Percentiles rank a stretch among this genome's conserved stretches.
phyloP scores from a whole-genome alignment of 768 basidiomycete genomes.

The Mycena pura region DNA sequence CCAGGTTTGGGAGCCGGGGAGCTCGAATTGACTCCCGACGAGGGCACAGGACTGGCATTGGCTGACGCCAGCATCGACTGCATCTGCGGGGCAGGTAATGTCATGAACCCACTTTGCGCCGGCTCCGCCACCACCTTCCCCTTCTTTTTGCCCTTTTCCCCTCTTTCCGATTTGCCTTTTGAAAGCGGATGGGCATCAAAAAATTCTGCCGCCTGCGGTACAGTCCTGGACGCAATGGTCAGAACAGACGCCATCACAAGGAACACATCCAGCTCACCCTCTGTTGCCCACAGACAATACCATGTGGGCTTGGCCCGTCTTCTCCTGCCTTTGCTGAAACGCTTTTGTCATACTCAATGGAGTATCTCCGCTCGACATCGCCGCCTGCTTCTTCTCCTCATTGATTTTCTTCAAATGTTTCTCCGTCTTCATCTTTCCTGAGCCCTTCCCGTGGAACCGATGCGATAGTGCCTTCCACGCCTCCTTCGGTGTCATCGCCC shows the following conservation, averaged over 20 bases:
- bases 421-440: slow-evolving; percentile 96
- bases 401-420: slow-evolving; percentile 95
- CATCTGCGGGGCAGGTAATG: slow-evolving; percentile 64
- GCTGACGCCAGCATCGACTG: slow-evolving; percentile 46
- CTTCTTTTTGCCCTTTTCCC: slow-evolving; percentile 84
- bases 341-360: slow-evolving; percentile 94
- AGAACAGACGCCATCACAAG: slow-evolving; percentile 13
- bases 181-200: slow-evolving; percentile 81
- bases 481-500: slow-evolving; percentile 88
- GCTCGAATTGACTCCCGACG: slow-evolving; percentile 45
- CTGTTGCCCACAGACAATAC: slow-evolving; percentile 93
- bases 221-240: slow-evolving; percentile 59
- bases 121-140: slow-evolving; percentile 57
- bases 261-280: slow-evolving; percentile 61
- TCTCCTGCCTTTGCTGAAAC: slow-evolving; percentile 92
- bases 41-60: slow-evolving; percentile 54
- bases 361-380: slow-evolving; percentile 95
- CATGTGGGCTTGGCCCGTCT: slow-evolving; percentile 95
- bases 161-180: slow-evolving; percentile 85
- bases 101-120: slow-evolving; percentile 70
- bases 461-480: slow-evolving; percentile 98
- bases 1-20: slow-evolving; percentile 77
- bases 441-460: slow-evolving; percentile 98
- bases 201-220: slow-evolving; percentile 85
- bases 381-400: slow-evolving; percentile 94